Evolutionary conservation across 192 early-diverging fungal genomes (phyloP).

Genomic region (Backusella luteola): DNA sequence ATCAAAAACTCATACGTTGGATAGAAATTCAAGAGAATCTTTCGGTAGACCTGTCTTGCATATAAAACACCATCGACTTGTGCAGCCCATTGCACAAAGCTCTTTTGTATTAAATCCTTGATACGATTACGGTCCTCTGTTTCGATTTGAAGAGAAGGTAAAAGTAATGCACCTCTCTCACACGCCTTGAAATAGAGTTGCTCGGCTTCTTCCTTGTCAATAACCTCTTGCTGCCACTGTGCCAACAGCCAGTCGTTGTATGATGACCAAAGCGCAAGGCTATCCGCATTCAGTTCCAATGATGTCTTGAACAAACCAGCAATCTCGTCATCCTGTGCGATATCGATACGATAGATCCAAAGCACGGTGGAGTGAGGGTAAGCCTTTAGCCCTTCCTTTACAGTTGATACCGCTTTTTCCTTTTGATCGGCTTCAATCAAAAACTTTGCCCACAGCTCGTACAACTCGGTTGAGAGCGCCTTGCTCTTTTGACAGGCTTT

Average conservation of each 20-base stretch:
- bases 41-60: slow-evolving; percentile 48
- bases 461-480: slow-evolving; percentile 48
- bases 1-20: slow-evolving; percentile 61
- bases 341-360: slow-evolving; percentile 40
- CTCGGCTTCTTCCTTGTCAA: slow-evolving; percentile 33
- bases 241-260: slow-evolving; percentile 43
- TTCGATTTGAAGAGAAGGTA: slow-evolving; percentile 49
- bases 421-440: slow-evolving; percentile 4
- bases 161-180: slow-evolving; percentile 44
- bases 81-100: slow-evolving; percentile 60
- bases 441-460: slow-evolving; percentile 50
- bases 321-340: slow-evolving; percentile 18
- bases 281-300: slow-evolving; percentile 37
- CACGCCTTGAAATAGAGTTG: slow-evolving; percentile 44
- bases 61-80: slow-evolving; percentile 41
- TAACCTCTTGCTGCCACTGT: slow-evolving; percentile 40
- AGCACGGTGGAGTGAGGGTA: slow-evolving; percentile 42
- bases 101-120: slow-evolving; percentile 50
- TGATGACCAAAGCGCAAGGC: slow-evolving; percentile 47
- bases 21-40: slow-evolving; percentile 51
- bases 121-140: slow-evolving; percentile 44
- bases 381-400: slow-evolving; percentile 33
- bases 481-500: slow-evolving; percentile 42
- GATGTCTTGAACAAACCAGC: slow-evolving; percentile 35
- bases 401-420: slow-evolving; percentile 22